Percentiles rank a stretch among this genome's conserved stretches.
Evolutionary conservation across 805 yeast genomes (phyloP).

Genomic region (Ogataea siamensis): DNA sequence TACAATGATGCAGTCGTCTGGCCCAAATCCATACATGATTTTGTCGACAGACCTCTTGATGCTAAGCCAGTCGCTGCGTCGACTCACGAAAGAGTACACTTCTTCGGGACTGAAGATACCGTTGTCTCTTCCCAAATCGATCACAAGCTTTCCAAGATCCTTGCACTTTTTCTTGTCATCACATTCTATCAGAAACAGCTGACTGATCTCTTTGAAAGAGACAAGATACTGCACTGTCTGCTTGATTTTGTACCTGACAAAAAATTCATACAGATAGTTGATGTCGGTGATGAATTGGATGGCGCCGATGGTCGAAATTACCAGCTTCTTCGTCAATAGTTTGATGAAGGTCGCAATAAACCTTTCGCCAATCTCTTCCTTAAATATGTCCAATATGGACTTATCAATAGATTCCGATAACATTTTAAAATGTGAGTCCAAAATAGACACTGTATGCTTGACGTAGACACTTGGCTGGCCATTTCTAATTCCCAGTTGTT

Average conservation of each 20-base stretch:
- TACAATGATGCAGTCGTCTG: constrained; percentile 69
- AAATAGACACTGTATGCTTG: constrained; percentile 52
- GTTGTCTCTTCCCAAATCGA: constrained; percentile 80
- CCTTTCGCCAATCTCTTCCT: constrained; percentile 89
- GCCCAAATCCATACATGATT: constrained; percentile 89
- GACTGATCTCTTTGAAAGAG: constrained; percentile 82
- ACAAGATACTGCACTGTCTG: constrained; percentile 73
- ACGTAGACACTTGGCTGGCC: constrained; percentile 60
- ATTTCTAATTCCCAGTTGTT: constrained; percentile 23
- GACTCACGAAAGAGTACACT: constrained; percentile 84
- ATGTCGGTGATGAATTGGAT: constrained; percentile 77
- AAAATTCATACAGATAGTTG: constrained; percentile 73
- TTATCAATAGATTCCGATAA: constrained; percentile 83
- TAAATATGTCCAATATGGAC: constrained; percentile 85
- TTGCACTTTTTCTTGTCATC: constrained; percentile 65
- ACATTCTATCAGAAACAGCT: constrained; percentile 68
- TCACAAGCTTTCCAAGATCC: constrained; percentile 77
- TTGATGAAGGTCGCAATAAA: constrained; percentile 76
- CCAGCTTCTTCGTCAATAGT: constrained; percentile 63
- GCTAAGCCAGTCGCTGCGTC: constrained; percentile 81
- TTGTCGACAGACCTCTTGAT: constrained; percentile 83
- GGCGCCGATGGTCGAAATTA: constrained; percentile 80
- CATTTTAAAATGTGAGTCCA: constrained; percentile 69
- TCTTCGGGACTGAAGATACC: constrained; percentile 93
- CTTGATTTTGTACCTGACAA: constrained; percentile 58